Conservation (phyloP, 257 asterid species). For the Nicotiana noctiflora region DNA sequence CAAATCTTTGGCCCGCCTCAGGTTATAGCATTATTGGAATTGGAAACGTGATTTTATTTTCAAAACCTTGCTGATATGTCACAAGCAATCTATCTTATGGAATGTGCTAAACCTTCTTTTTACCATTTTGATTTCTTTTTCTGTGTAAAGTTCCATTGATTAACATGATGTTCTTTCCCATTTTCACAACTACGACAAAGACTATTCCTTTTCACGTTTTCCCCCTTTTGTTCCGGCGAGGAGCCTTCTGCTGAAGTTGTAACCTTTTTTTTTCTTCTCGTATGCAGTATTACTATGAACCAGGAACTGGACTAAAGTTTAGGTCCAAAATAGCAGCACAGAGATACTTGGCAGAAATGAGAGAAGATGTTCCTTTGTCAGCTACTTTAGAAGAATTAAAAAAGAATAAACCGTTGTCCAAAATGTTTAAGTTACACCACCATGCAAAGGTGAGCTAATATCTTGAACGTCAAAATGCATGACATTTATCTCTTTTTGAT, state of each 20-base stretch:
- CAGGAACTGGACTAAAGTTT: conserved; percentile 60
- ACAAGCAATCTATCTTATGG: too few relatives aligned
- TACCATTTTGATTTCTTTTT: not conserved
- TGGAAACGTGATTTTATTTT: too few relatives aligned
- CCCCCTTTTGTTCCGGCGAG: not conserved
- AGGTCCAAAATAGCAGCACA: conserved; percentile 54
- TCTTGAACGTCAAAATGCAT: not conserved
- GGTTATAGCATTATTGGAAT: too few relatives aligned
- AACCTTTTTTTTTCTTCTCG: conserved; percentile 2
- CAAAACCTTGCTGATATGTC: too few relatives aligned
- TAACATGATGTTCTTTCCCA: not conserved
- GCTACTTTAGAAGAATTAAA: conserved; percentile 36
- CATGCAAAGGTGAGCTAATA: conserved; percentile 34
- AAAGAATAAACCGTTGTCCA: conserved; percentile 51
- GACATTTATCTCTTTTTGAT: not conserved
- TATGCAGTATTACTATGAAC: conserved; percentile 71
- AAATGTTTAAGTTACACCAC: conserved; percentile 41
- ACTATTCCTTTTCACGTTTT: not conserved
- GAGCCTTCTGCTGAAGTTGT: not conserved
- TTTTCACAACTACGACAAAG: not conserved
- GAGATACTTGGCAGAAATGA: conserved; percentile 47
- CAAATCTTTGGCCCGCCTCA: too few relatives aligned
- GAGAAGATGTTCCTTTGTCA: conserved; percentile 45
- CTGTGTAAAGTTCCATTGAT: not conserved
- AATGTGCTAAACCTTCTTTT: too few relatives aligned